Evolutionary conservation across 2,329 filamentous ascomycete species (phyloP), one percentile per base, ranked within the genome.

Genomic region (Colletotrichum plurivorum): DNA sequence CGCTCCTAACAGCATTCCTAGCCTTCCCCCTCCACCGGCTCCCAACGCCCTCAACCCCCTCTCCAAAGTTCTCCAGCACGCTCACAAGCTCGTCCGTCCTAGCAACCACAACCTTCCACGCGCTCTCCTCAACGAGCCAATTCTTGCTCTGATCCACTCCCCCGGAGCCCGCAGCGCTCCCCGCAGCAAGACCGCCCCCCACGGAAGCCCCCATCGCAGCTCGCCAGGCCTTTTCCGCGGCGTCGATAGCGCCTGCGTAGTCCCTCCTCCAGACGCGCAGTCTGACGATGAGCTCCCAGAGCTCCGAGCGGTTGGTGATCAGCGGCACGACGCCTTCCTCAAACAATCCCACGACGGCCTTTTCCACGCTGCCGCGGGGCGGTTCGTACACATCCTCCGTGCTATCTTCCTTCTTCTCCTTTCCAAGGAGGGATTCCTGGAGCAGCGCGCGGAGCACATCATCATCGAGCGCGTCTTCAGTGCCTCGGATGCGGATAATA

Each of bases 151-250:
- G 31, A 45, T 63, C 72, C 1, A 67, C 69, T 0, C 74, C 73
- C 10, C 67, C 73, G n/a, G 56, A 45, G 5, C 66, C 61, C 7
- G 60, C 69, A 36, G 60, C 25, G 7, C 53, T 60, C 2, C 31
- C 31, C 36, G 71, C 59, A 25, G 49, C 46, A 55, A 69, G n/a
- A 16, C 69, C 69, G 9, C 65, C 69, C 0, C 63, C 64, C 1
- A 54, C 54, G 1, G 63, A 59, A 4, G 69, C 62, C 79, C 61
- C 72, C 79, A 72, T 71, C 0, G 92, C 88, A 0, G 92, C 90
- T 2, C 96, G 88, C 95, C 95, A 99, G 0, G 92, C 94, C 77
- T 95, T 95, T 81, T 98, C 96, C 36, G 95, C 89, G 1, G 93
- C 94, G 6, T 94, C 92, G 1, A 98, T 85, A 5, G 95, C 93